phyloP scores from a whole-genome alignment of 2,329 filamentous ascomycete species.

The Ophidiomyces ophidiicola region DNA sequence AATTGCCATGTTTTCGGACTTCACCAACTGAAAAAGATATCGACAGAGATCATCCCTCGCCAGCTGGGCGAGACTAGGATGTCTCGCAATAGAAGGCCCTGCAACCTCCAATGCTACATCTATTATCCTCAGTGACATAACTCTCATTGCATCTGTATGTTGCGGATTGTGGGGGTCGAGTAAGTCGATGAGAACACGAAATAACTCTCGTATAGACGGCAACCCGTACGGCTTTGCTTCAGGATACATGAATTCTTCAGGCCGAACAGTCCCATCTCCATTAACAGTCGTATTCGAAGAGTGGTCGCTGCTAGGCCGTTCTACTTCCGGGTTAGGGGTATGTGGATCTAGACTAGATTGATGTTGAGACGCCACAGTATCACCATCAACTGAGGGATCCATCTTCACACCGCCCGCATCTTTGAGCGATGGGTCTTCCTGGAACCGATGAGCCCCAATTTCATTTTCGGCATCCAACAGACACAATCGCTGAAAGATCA shows the following conservation, averaged over 20 bases:
- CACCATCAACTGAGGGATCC: constrained; percentile 60
- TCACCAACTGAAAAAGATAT: constrained; percentile 88
- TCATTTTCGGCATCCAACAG: constrained; percentile 67
- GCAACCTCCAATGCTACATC: constrained; percentile 95
- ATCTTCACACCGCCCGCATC: constrained; percentile 71
- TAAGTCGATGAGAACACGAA: constrained; percentile 84
- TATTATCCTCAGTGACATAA: constrained; percentile 94
- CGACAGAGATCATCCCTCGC: constrained; percentile 89
- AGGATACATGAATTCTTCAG: constrained; percentile 35
- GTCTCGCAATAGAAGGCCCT: constrained; percentile 84
- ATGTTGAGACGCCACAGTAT: constrained; percentile 45
- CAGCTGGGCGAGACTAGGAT: constrained; percentile 73
- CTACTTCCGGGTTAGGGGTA: constrained; percentile 22
- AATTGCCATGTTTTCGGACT: constrained; percentile 92
- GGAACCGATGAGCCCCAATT: constrained; percentile 52
- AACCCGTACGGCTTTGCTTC: constrained; percentile 80
- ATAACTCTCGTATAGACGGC: constrained; percentile 86
- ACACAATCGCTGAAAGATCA: constrained; percentile 89
- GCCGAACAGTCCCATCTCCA: constrained; percentile 21
- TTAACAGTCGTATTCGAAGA: constrained; percentile 24
- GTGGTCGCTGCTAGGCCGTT: constrained; percentile 25
- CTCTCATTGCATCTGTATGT: constrained; percentile 86
- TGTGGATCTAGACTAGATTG: constrained; percentile 31
- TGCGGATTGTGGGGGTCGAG: constrained; percentile 85
- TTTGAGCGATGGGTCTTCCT: constrained; percentile 47